Base-by-base conservation (phyloP, 2,329 filamentous ascomycete species). In the Coleophoma cylindrospora region DNA sequence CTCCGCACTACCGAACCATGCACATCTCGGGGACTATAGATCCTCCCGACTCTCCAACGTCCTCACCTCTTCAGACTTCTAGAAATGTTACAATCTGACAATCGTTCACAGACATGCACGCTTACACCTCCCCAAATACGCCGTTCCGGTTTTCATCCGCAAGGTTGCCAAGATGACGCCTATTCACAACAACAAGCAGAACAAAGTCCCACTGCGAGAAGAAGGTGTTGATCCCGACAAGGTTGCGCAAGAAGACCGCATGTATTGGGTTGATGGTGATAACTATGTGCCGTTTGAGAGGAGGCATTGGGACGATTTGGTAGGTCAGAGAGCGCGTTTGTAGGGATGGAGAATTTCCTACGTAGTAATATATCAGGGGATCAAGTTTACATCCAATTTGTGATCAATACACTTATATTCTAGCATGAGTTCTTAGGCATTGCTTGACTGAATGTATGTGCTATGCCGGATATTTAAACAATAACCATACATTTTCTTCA, bases 161-260 rank as follows among this genome's bases (percentile, higher is more conserved):
- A 66, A 89, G 15, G 75, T 87, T 19, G 69, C 75, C 40, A 71
- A 71, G 34, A 74, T 77, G 50, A 79, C 75, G 22, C 79, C 84
- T 6, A 86, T 82, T 59, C 83, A 87, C 62, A 91, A 90, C 59
- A 86, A 89, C 64, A 91, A 91, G 69, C 87, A 90, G 68, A 88
- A 89, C 63, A 91, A 91, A 65, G 77, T 84, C 2, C 83, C 83
- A 0, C 69, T 90, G 43, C 75, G 84, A 59, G 77, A 79, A 43
- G 83, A 87, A 55, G 86, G 85, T 0, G 77, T 87, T 13, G 78
- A 88, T 63, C 76, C 80, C 2, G 66, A 66, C 21, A 73, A 73
- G 61, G 68, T 74, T 4, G 62, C 67, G 19, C 57, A 56, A 1
- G 63, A 66, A 2, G 76, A 78, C 48, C 60, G 66, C 27, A 50